These are phyloP conservation scores for Calendula officinalis DNA, from an alignment of 129 eudicot genomes.

Conservation along the genomic window DNA sequence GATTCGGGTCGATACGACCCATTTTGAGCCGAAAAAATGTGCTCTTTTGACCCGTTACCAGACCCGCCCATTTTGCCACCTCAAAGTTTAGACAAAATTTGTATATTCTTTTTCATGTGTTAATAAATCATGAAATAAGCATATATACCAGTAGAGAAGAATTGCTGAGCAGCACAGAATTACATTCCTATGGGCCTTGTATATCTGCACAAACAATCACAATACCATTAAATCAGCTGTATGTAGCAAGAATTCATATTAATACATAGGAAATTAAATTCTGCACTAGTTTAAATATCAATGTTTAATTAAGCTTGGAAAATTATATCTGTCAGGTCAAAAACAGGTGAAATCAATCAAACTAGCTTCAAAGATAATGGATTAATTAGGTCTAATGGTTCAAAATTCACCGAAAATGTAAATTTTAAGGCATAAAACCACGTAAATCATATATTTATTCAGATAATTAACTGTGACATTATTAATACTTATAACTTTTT, in stretches of 20 bases:
- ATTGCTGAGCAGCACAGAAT: constrained; percentile 58
- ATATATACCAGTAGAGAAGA: constrained; percentile 70
- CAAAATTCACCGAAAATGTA: too few species aligned
- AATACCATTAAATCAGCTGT: constrained; percentile 6
- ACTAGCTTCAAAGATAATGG: too few species aligned
- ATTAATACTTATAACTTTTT: too few species aligned
- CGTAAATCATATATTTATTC: too few species aligned
- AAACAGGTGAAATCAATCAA: too few species aligned
- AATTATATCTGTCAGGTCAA: too few species aligned
- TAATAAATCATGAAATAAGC: constrained; percentile 12
- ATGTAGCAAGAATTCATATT: neutral
- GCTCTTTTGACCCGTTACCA: neutral
- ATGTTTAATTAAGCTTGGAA: neutral
- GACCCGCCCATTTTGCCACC: constrained; percentile 12
- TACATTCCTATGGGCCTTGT: constrained; percentile 78
- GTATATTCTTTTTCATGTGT: constrained; percentile 12
- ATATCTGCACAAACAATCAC: constrained; percentile 43
- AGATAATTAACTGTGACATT: too few species aligned
- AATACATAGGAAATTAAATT: neutral
- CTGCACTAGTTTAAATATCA: neutral
- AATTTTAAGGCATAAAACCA: too few species aligned
- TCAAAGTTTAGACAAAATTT: neutral
- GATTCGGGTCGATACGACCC: neutral
- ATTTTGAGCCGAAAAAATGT: neutral
- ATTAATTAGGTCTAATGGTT: too few species aligned